Percentiles rank a stretch among this genome's conserved stretches.
Evolutionary conservation across 1,284 basidiomycete genomes (phyloP).

Genomic region (Rhodotorula sp.): DNA sequence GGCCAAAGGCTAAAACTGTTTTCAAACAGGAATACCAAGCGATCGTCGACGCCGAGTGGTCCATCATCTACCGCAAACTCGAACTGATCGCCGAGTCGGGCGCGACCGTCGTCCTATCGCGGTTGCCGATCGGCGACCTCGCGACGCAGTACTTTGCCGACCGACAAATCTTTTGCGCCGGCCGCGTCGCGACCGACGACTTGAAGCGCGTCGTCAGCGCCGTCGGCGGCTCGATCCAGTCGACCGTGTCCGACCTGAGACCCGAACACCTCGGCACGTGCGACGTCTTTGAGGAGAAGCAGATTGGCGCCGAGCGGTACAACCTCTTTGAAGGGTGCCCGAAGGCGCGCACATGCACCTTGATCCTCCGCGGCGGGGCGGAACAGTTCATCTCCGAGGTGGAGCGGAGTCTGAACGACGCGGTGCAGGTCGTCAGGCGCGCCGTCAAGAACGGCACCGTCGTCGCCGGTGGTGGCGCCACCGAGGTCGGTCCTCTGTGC

Average conservation of each 20-base stretch:
- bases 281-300: constrained; percentile 86
- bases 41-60: constrained; percentile 99
- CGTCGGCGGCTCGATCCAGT: constrained; percentile 91
- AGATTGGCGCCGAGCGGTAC: constrained; percentile 96
- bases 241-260: constrained; percentile 89
- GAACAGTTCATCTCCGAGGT: constrained; percentile 99
- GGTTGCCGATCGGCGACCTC: constrained; percentile 96
- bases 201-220: constrained; percentile 93
- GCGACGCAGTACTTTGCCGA: constrained; percentile 99
- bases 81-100: constrained; percentile 95
- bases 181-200: constrained; percentile 87
- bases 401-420: constrained; percentile 94
- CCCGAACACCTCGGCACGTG: constrained; percentile 89
- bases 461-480: constrained; percentile 95
- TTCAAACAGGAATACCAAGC: constrained; percentile 95
- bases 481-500: constrained; percentile 63
- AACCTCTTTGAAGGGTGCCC: constrained; percentile 90
- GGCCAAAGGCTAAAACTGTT: too few species aligned
- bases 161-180: constrained; percentile 98
- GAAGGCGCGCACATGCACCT: constrained; percentile 96
- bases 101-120: constrained; percentile 95
- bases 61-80: constrained; percentile 97
- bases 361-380: constrained; percentile 91
- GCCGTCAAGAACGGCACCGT: constrained; percentile 94
- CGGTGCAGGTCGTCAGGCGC: constrained; percentile 98